phyloP scores from a whole-genome alignment of 768 basidiomycete species.

The Tylopilus sp. region DNA sequence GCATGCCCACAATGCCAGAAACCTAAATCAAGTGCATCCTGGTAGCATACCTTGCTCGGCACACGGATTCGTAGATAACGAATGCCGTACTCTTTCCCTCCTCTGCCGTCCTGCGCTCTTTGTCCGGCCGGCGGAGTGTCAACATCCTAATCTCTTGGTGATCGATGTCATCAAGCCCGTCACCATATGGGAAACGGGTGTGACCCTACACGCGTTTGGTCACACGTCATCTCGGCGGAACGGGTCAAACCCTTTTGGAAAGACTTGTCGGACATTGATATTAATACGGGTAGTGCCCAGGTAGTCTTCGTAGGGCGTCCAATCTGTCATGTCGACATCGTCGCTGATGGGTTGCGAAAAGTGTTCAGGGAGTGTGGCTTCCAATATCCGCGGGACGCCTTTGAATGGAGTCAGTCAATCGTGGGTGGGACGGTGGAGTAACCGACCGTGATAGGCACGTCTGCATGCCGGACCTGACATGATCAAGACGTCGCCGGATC shows the following conservation, averaged over 20 bases:
- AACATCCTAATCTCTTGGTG: neutral
- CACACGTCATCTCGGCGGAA: conserved; percentile 1
- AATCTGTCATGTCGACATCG: conserved; percentile 37
- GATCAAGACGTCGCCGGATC: conserved; percentile 88
- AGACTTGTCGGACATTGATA: conserved; percentile 88
- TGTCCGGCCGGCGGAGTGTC: neutral
- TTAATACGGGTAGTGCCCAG: conserved; percentile 75
- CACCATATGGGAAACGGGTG: neutral
- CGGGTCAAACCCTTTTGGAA: conserved; percentile 64
- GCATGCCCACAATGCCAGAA: neutral
- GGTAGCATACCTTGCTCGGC: conserved; percentile 7
- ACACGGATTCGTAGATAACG: conserved; percentile 12
- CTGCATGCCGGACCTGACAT: conserved; percentile 89
- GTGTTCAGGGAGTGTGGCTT: conserved; percentile 69
- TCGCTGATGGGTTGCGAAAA: conserved; percentile 34
- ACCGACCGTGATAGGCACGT: conserved; percentile 88
- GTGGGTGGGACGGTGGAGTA: neutral
- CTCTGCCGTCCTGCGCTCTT: neutral
- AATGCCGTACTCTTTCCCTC: neutral
- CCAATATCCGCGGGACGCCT: conserved; percentile 89
- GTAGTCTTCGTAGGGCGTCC: conserved; percentile 63
- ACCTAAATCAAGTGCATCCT: neutral
- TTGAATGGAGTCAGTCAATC: neutral
- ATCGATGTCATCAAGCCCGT: conserved; percentile 1
- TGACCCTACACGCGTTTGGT: neutral